Base-by-base conservation (phyloP, 345 rosid genomes). In the Leavenworthia alabamica region DNA sequence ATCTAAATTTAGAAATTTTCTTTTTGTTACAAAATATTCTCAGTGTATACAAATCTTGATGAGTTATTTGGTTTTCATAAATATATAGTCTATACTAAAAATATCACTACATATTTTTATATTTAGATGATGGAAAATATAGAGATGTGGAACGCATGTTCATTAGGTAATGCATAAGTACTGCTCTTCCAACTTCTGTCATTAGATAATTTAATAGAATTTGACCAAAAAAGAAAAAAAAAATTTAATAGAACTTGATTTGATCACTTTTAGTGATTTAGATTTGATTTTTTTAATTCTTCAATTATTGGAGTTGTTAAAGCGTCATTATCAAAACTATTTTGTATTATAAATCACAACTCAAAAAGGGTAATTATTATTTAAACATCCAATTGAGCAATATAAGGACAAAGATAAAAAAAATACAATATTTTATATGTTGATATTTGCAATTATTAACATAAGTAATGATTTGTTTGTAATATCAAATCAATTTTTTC, bases 151-250 rank as follows among this genome's bases (percentile, higher is more conserved):
- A 13, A 37, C 42, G 42, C 42, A 37, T 37, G 42, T 13, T 37
- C 16, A 37, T 37, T 37, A 37, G 54, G 29, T 66, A 41, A 56
- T 56, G 64, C 14, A 12, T 45, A 16, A 55, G 47, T 55, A 65
- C 14, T 65, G 70, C 62, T 55, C 71, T 46, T 4, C 56, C 71
- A 66, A 19, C 4, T 26, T 62, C 26, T 19, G 23, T 47, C 53
- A 1, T 24, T 32, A 28, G 15, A 52, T 36, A 2, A 26, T n/a
- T n/a, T n/a, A n/a, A n/a, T n/a, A n/a, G n/a, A n/a, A n/a, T n/a
- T n/a, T n/a, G n/a, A n/a, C n/a, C n/a, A n/a, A n/a, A n/a, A n/a
- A n/a, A n/a, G n/a, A 20, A 20, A 20, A 20, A 20, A 20, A 20
- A 20, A 20, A 20, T 20, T 20, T 20, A 20, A 20, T 2, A 39